Conservation (phyloP, 2,329 filamentous ascomycete species). For the Sordariomycetes sp. region DNA sequence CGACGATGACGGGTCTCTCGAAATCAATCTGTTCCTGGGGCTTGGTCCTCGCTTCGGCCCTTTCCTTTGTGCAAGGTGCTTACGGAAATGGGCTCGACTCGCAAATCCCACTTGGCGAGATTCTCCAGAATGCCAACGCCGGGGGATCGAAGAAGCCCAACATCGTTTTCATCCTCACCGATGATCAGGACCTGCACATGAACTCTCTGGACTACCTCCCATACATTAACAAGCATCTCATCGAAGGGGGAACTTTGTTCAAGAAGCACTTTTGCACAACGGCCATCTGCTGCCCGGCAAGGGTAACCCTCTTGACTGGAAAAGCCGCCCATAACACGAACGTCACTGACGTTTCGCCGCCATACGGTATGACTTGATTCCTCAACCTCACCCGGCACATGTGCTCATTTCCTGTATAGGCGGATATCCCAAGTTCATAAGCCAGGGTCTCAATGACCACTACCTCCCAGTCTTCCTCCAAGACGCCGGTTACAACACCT, state of each 20-base stretch:
- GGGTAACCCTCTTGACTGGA: slow-evolving; percentile 50
- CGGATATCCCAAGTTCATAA: slow-evolving; percentile 41
- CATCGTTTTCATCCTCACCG: slow-evolving; percentile 54
- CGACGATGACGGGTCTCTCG: background rate
- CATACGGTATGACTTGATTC: slow-evolving; percentile 35
- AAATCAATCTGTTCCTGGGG: background rate
- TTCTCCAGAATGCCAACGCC: background rate
- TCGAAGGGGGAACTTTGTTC: slow-evolving; percentile 46
- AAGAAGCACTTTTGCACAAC: slow-evolving; percentile 54
- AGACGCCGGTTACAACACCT: slow-evolving; percentile 56
- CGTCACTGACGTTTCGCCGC: slow-evolving; percentile 38
- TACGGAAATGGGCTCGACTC: background rate
- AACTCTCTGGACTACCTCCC: slow-evolving; percentile 50
- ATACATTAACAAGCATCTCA: slow-evolving; percentile 39
- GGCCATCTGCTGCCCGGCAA: slow-evolving; percentile 53
- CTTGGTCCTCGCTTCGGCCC: background rate
- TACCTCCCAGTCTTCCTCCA: slow-evolving; percentile 64
- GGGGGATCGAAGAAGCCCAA: slow-evolving; percentile 29
- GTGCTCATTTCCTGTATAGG: slow-evolving; percentile 10
- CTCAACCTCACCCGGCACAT: slow-evolving; percentile 24
- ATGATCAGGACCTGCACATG: slow-evolving; percentile 55
- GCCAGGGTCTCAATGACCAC: slow-evolving; percentile 52
- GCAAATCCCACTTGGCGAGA: slow-evolving; percentile 4
- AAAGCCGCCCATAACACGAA: slow-evolving; percentile 55
- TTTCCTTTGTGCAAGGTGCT: background rate